Evolutionary conservation across 805 yeast genomes (phyloP).

Genomic region (Candida rishiriensis): DNA sequence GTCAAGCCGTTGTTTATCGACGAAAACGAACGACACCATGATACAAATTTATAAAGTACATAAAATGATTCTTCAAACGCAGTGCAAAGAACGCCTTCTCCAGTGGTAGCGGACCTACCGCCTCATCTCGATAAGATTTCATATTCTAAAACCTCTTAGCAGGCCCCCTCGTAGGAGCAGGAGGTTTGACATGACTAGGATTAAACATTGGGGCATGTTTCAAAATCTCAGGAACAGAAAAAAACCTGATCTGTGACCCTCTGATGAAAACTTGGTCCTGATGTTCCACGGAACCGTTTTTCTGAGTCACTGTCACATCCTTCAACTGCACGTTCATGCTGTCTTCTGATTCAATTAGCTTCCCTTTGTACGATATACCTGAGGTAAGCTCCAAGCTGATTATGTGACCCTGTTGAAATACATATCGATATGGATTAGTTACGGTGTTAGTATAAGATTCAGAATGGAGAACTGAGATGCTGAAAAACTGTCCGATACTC

Average conservation of each 20-base stretch:
- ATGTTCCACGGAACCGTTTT: constrained; percentile 70
- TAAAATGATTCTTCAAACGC: too few relatives aligned
- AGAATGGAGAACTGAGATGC: neutral
- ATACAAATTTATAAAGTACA: too few relatives aligned
- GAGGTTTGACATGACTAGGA: constrained; percentile 49
- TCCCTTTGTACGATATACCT: constrained; percentile 88
- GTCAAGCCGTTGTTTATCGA: too few relatives aligned
- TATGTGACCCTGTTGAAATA: constrained; percentile 62
- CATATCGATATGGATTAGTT: neutral
- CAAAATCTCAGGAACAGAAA: constrained; percentile 84
- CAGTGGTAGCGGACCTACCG: too few relatives aligned
- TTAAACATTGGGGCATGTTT: constrained; percentile 86
- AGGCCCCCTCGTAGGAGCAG: constrained; percentile 63
- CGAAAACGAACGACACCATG: too few relatives aligned
- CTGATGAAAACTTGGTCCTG: constrained; percentile 84
- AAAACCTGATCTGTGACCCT: constrained; percentile 83
- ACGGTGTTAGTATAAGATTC: neutral
- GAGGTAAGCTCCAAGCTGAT: constrained; percentile 77
- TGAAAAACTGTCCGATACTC: constrained; percentile 11
- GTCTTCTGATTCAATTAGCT: constrained; percentile 79
- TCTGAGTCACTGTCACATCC: constrained; percentile 75
- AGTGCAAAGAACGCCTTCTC: too few relatives aligned
- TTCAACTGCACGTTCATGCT: constrained; percentile 87
- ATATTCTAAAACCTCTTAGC: constrained; percentile 2
- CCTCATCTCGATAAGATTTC: neutral